Evolutionary conservation across 208 protist genomes (phyloP).

Genomic region (Leishmania gerbilli): DNA sequence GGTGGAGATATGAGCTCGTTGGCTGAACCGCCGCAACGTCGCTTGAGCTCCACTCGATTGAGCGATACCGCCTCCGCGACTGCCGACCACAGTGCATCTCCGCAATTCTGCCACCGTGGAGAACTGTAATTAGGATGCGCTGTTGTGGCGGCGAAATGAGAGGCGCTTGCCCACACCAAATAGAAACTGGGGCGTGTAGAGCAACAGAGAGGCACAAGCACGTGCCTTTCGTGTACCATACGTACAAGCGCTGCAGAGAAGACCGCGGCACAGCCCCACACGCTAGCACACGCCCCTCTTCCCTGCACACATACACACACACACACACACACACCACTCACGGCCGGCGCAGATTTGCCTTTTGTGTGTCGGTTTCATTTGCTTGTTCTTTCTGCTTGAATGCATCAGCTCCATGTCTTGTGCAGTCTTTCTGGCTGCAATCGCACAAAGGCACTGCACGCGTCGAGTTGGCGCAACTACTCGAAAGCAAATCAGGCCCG

Average conservation of each 20-base stretch:
- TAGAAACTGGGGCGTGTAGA: not conserved
- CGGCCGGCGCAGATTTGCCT: not conserved
- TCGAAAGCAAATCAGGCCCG: not conserved
- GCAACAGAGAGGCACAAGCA: not conserved
- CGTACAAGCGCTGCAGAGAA: not conserved
- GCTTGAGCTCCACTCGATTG: slow-evolving; percentile 24
- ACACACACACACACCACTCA: not conserved
- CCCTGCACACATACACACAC: not conserved
- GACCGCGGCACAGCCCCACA: not conserved
- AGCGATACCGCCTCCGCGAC: slow-evolving; percentile 2
- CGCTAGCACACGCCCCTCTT: not conserved
- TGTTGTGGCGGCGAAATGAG: not conserved
- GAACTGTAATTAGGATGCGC: not conserved
- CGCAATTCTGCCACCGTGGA: slow-evolving; percentile 15
- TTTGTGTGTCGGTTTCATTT: not conserved
- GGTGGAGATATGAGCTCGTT: slow-evolving; percentile 8
- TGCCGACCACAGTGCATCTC: slow-evolving; percentile 15
- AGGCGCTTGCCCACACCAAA: not conserved
- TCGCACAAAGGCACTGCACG: not conserved
- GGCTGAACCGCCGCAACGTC: slow-evolving; percentile 28
- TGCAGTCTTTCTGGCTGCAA: not conserved
- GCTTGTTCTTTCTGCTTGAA: not conserved
- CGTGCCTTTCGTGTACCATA: not conserved
- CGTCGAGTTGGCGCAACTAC: not conserved
- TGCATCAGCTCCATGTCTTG: not conserved